Evolutionary conservation across 2,329 filamentous ascomycete genomes (phyloP), one percentile per base, ranked within the genome.

Genomic region (Paecilomyces formosus): DNA sequence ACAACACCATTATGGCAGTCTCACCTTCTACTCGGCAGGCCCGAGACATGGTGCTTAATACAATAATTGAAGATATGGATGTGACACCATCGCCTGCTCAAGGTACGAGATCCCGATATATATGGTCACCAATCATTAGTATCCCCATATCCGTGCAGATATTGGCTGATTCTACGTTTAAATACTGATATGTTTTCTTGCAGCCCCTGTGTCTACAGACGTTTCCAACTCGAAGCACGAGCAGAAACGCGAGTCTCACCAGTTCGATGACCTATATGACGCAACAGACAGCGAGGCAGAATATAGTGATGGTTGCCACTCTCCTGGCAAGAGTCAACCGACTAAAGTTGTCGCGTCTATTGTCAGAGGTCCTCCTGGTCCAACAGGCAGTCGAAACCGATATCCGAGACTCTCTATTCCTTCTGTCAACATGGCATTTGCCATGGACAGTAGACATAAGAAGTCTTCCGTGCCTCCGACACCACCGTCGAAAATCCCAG

Each of bases 231-330:
- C 84, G 79, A 57, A 81, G 79, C 66, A 79, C 77, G 88, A 88
- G 78, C 79, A 66, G 88, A 82, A 77, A 75, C 80, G 65, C 78
- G 82, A 45, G n/a, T 15, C n/a, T 45, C 85, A 65, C 81, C 87
- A 90, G 63, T 93, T 93, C 66, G 90, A 96, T 73, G 90, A 95
- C 66, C 78, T 96, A 54, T 96, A 96, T 73, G 89, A 94, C 73
- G 82, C 90, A 50, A 92, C 90, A 15, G 91, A 95, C 64, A 85
- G 91, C 57, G 91, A 96, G 65, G 81, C 84, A 8, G 79, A 84
- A 76, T 45, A 45, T 45, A 18, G 39, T 4, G 71, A 76, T 65
- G 62, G 78, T 60, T 77, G 74, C 57, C 75, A 73, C 71, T 85
- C 66, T 67, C 78, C 68, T 68, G 81, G 70, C 69, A 81, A 66